These are phyloP conservation scores for Phytophthora cactorum DNA, from an alignment of 352 stramenopile species.

Conservation along the genomic window DNA sequence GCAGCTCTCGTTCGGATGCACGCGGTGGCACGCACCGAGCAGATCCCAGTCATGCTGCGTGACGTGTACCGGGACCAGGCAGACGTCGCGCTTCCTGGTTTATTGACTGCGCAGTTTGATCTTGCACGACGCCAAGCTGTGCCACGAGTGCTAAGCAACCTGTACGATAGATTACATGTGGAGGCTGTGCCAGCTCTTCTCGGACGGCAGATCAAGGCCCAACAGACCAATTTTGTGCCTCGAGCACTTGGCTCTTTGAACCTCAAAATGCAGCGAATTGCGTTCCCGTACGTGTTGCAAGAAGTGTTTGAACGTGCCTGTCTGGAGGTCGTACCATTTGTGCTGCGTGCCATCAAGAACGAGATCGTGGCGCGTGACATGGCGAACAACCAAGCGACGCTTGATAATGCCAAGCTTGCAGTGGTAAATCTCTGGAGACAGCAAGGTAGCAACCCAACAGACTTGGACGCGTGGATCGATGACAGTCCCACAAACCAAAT, in stretches of 20 bases:
- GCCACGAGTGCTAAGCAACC: conserved; percentile 64
- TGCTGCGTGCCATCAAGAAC: conserved; percentile 67
- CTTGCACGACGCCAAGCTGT: conserved; percentile 48
- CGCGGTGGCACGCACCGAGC: conserved; percentile 55
- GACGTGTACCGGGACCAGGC: conserved; percentile 74
- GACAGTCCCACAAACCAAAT: conserved; percentile 48
- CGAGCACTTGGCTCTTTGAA: conserved; percentile 52
- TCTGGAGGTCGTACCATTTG: conserved; percentile 63
- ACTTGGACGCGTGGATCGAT: conserved; percentile 77
- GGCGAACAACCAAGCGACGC: conserved; percentile 38
- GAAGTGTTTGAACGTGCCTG: conserved; percentile 68
- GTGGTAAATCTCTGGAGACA: conserved; percentile 62
- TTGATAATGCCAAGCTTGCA: conserved; percentile 50
- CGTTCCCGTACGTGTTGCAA: conserved; percentile 67
- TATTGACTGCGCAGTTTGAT: conserved; percentile 28
- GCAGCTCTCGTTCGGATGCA: conserved; percentile 53
- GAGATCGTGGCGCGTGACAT: conserved; percentile 64
- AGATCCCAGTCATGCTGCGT: conserved; percentile 63
- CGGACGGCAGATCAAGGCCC: conserved; percentile 41
- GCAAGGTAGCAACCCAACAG: conserved; percentile 36
- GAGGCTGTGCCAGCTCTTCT: conserved; percentile 60
- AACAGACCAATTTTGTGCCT: conserved; percentile 54
- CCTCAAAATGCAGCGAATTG: conserved; percentile 50
- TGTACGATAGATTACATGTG: conserved; percentile 52
- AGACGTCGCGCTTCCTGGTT: conserved; percentile 46